Conservation (phyloP, 2,329 filamentous ascomycete genomes). For the Arachnomyces sp. region DNA sequence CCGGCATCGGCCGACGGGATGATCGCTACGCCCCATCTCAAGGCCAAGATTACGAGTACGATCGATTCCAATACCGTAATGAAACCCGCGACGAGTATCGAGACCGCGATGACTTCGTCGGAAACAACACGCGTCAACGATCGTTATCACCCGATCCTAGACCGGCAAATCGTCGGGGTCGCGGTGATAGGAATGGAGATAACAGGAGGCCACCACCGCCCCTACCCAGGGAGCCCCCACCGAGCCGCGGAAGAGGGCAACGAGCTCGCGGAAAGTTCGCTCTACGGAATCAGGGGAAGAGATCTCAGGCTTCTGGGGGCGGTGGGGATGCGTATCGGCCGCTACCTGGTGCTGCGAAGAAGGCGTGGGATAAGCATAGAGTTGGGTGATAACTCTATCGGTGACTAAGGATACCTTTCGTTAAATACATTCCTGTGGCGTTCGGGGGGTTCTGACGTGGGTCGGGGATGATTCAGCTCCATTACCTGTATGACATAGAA, state of each 20-base stretch:
- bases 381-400: slow-evolving; percentile 17
- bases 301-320: slow-evolving; percentile 10
- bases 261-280: slow-evolving; percentile 8
- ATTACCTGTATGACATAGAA: too few relatives aligned
- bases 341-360: slow-evolving; percentile 24
- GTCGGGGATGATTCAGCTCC: too few relatives aligned
- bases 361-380: slow-evolving; percentile 25
- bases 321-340: slow-evolving; percentile 24
- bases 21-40: slow-evolving; percentile 12
- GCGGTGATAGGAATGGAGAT: slow-evolving; percentile 14
- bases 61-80: slow-evolving; percentile 10
- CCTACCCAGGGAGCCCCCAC: slow-evolving; percentile 17
- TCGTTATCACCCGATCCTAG: slow-evolving; percentile 25
- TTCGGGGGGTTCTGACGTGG: too few relatives aligned
- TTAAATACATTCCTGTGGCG: too few relatives aligned
- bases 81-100: slow-evolving; percentile 15
- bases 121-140: slow-evolving; percentile 20
- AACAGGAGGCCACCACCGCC: slow-evolving; percentile 6
- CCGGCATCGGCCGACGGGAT: slow-evolving; percentile 20
- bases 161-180: slow-evolving; percentile 9
- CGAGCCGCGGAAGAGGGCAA: slow-evolving; percentile 12
- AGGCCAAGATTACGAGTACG: slow-evolving; percentile 5
- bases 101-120: slow-evolving; percentile 21
- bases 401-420: too few relatives aligned
- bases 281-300: slow-evolving; percentile 11